These are phyloP conservation scores for Ophiostoma fasciatum DNA, from an alignment of 2,329 filamentous ascomycete species.

Conservation along the genomic window DNA sequence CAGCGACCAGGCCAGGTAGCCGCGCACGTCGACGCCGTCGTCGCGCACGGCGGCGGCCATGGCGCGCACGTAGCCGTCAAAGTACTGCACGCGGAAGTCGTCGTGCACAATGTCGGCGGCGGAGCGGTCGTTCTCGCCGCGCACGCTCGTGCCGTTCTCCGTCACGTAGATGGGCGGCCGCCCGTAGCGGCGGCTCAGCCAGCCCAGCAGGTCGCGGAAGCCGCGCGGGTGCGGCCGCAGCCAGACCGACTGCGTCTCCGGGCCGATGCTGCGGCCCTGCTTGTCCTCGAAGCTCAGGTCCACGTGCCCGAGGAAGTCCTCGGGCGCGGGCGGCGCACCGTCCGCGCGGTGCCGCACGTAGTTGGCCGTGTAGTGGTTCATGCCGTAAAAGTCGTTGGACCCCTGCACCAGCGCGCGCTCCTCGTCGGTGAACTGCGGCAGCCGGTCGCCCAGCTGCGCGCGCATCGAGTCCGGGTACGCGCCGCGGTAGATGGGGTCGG, in stretches of 20 bases:
- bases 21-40: conserved; percentile 65
- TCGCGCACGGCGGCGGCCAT: conserved; percentile 56
- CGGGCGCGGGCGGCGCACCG: conserved; percentile 33
- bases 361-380: conserved; percentile 89
- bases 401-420: conserved; percentile 62
- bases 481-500: conserved; percentile 73
- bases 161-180: conserved; percentile 73
- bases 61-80: conserved; percentile 59
- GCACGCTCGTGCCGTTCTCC: conserved; percentile 75
- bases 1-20: conserved; percentile 77
- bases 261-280: conserved; percentile 57
- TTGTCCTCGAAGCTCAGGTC: conserved; percentile 60
- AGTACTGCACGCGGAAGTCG: conserved; percentile 70
- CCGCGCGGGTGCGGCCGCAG: conserved; percentile 60
- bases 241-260: conserved; percentile 73
- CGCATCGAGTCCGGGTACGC: conserved; percentile 75
- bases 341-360: conserved; percentile 62
- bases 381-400: conserved; percentile 89
- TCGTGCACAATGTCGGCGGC: conserved; percentile 61
- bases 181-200: conserved; percentile 64
- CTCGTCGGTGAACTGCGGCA: conserved; percentile 59
- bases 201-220: conserved; percentile 63
- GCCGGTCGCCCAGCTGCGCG: conserved; percentile 61
- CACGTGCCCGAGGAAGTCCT: conserved; percentile 63
- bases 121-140: conserved; percentile 65